Conservation (phyloP, 257 asterid genomes). For the Solanum appendiculatum region DNA sequence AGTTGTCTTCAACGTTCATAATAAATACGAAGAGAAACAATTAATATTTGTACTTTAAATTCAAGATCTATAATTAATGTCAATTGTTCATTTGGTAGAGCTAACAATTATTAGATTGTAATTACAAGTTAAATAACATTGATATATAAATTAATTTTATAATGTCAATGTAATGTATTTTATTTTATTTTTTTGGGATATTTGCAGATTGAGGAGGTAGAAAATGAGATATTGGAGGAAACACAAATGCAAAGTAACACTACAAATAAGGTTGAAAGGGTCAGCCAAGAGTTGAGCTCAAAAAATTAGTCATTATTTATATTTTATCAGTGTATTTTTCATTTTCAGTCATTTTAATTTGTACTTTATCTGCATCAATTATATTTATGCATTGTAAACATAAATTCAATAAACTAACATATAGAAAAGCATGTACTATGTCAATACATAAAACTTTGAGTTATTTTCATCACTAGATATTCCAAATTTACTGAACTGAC, state of each 20-base stretch:
- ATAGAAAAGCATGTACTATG: background rate
- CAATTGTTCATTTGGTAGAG: background rate
- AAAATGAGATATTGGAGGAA: constrained; percentile 2
- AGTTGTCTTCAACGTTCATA: too few species aligned
- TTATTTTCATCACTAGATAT: background rate
- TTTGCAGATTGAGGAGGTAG: constrained; percentile 6
- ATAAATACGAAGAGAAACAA: too few species aligned
- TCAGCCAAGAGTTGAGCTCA: background rate
- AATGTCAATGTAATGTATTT: background rate
- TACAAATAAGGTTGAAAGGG: background rate
- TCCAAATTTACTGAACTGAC: background rate
- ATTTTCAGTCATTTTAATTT: background rate
- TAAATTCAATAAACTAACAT: background rate
- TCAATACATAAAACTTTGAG: background rate
- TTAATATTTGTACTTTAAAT: background rate
- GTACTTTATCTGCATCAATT: background rate
- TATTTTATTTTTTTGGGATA: background rate
- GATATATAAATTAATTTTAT: background rate
- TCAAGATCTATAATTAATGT: background rate
- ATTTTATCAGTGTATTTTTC: background rate
- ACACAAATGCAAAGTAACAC: background rate
- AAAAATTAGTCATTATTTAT: background rate
- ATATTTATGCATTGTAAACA: background rate
- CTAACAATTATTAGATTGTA: background rate
- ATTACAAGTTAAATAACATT: background rate